A percentile compares a stretch with the other conserved stretches of the same genome.
These are phyloP conservation scores for Leucosporidium scottii DNA, from an alignment of 768 basidiomycete genomes.

Conservation along the genomic window DNA sequence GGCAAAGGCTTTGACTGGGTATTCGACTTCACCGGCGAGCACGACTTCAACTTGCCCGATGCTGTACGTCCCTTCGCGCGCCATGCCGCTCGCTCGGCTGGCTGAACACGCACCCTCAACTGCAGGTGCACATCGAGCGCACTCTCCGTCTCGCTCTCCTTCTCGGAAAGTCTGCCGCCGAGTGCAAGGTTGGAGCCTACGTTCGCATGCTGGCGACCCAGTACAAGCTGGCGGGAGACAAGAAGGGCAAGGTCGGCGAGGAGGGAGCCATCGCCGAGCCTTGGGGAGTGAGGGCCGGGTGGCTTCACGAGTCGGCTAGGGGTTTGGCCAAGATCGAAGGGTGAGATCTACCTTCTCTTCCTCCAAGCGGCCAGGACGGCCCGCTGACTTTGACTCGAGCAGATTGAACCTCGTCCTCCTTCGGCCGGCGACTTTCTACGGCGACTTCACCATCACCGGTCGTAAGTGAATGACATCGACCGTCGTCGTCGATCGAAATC, in stretches of 20 bases:
- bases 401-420: conserved; percentile 33
- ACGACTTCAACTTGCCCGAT: conserved; percentile 15
- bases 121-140: conserved; percentile 24
- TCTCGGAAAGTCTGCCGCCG: conserved; percentile 12
- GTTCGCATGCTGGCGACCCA: conserved; percentile 10
- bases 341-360: too few relatives aligned
- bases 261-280: conserved; percentile 9
- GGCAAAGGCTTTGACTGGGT: conserved; percentile 22
- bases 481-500: neutral
- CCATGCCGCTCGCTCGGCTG: neutral
- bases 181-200: conserved; percentile 7
- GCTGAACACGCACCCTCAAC: neutral
- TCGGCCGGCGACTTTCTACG: conserved; percentile 16
- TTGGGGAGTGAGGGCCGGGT: conserved; percentile 18
- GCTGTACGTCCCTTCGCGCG: neutral
- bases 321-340: conserved; percentile 14
- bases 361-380: too few relatives aligned
- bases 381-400: neutral
- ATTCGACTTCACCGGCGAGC: conserved; percentile 27
- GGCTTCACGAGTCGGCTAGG: conserved; percentile 27
- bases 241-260: conserved; percentile 17
- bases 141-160: conserved; percentile 20
- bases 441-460: conserved; percentile 7
- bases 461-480: conserved; percentile 1
- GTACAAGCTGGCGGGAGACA: conserved; percentile 13